Evolutionary conservation across 2,329 filamentous ascomycete genomes (phyloP).

Genomic region (Cercospora canescens): DNA sequence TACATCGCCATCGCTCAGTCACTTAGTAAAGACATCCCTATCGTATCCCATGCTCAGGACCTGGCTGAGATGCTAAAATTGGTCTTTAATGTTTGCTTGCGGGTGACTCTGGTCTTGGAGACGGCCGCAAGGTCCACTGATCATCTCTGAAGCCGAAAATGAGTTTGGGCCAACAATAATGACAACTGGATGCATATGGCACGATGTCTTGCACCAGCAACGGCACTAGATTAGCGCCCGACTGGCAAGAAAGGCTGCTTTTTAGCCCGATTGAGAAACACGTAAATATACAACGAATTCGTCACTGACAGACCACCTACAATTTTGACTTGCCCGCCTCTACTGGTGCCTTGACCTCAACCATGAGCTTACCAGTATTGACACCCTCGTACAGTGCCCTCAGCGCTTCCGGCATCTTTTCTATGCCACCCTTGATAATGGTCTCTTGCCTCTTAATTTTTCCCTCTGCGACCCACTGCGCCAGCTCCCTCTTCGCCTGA

Average conservation of each 20-base stretch:
- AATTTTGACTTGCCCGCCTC: conserved; percentile 14
- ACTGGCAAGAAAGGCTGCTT: not conserved
- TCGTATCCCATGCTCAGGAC: no score
- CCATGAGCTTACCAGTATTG: conserved; percentile 40
- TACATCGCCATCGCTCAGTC: no score
- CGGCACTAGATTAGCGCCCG: not conserved
- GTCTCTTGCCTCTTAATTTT: conserved; percentile 55
- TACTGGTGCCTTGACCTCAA: conserved; percentile 21
- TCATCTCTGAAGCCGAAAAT: not conserved
- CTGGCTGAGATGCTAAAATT: no score
- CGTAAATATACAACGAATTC: not conserved
- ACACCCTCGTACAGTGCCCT: conserved; percentile 47
- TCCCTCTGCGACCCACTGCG: conserved; percentile 45
- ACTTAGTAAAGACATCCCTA: no score
- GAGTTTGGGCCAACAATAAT: no score
- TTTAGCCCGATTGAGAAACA: not conserved
- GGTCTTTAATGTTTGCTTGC: not conserved
- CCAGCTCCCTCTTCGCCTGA: conserved; percentile 56
- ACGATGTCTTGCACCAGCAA: no score
- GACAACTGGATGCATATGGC: no score
- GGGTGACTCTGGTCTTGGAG: not conserved
- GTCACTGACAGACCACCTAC: not conserved
- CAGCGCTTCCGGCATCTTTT: conserved; percentile 51
- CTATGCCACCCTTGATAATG: conserved; percentile 48
- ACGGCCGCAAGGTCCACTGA: not conserved